Base-by-base conservation (phyloP, 1,284 basidiomycete genomes). In the Microbotryum lychnidis-dioicae region DNA sequence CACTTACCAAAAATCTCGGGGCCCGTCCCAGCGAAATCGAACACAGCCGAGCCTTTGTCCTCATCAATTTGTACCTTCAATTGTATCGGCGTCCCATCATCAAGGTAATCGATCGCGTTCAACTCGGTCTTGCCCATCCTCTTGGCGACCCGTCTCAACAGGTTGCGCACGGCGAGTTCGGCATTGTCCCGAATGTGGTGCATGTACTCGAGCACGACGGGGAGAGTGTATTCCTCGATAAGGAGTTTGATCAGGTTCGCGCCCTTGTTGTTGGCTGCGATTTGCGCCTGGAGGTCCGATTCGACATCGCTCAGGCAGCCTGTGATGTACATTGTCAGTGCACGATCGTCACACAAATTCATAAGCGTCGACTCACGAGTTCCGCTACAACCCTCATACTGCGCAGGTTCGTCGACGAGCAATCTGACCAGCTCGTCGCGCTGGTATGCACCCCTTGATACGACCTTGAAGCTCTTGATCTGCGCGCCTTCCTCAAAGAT, bases 401-500 rank as follows among this genome's bases (percentile, higher is more conserved):
- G 80, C 6, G 85, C 87, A 0, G 93, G 93, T 65, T 85, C 84
- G n/a, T 89, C 86, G 57, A 93, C 78, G 82, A 97, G 87, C 66
- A 87, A 82, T 57, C 86, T 83, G 46, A 86, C 75, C 20, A 97
- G 77, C 0, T 84, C 87, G 47, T 86, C 80, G 57, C 80, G 79
- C 73, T 97, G 84, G 73, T 91, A 97, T 5, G 85, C 76, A 7
- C 93, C 92, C 21, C 82, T 81, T 51, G 83, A 79, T 18, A 98
- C 93, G 65, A 97, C 86, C 77, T 96, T 97, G 82, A 98, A 91
- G 71, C 48, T 25, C 65, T 85, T 82, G 62, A 97, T 90, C 73
- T 91, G 83, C 0, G 93, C 93, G 16, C 93, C 93, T 76, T 98
- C 94, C 73, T 98, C 89, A 67, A 87, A 91, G 54, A 97, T 85